These are phyloP conservation scores for Phytopythium sindhum DNA, from an alignment of 352 stramenopile species.

Conservation along the genomic window DNA sequence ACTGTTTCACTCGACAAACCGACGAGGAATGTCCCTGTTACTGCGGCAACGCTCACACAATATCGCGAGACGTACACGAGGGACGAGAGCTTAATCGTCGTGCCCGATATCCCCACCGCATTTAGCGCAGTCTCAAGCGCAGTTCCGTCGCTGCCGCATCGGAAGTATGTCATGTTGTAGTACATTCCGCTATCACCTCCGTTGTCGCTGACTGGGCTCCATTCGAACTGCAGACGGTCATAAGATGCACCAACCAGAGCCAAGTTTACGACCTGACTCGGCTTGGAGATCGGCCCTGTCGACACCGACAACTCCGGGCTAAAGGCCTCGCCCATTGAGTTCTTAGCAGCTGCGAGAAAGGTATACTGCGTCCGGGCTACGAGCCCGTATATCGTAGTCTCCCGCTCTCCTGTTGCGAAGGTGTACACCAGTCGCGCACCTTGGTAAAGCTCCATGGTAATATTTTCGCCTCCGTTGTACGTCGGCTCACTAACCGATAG, in stretches of 20 bases:
- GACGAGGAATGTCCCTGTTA: slow-evolving; percentile 33
- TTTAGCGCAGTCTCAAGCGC: slow-evolving; percentile 4
- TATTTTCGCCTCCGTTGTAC: slow-evolving; percentile 42
- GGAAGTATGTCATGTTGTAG: slow-evolving; percentile 46
- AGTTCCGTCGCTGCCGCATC: slow-evolving; percentile 17
- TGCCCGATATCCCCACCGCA: background rate
- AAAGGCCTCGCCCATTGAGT: slow-evolving; percentile 27
- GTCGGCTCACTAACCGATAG: slow-evolving; percentile 14
- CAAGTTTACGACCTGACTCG: slow-evolving; percentile 27
- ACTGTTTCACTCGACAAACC: slow-evolving; percentile 17
- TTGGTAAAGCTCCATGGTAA: slow-evolving; percentile 32
- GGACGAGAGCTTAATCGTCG: slow-evolving; percentile 14
- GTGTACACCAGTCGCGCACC: slow-evolving; percentile 10
- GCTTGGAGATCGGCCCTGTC: slow-evolving; percentile 32
- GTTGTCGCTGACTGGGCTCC: slow-evolving; percentile 33
- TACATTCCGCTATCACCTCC: slow-evolving; percentile 38
- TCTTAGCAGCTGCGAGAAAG: slow-evolving; percentile 35
- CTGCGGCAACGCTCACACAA: slow-evolving; percentile 18
- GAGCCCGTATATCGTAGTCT: slow-evolving; percentile 30
- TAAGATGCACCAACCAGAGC: slow-evolving; percentile 21
- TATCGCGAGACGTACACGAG: slow-evolving; percentile 41
- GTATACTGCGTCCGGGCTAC: slow-evolving; percentile 31
- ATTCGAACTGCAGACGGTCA: slow-evolving; percentile 34
- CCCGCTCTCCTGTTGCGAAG: slow-evolving; percentile 18
- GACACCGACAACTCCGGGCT: slow-evolving; percentile 18